Percentiles rank a stretch among this genome's conserved stretches.
phyloP scores from a whole-genome alignment of 441 rosid genomes.

The Macaranga tanarius region DNA sequence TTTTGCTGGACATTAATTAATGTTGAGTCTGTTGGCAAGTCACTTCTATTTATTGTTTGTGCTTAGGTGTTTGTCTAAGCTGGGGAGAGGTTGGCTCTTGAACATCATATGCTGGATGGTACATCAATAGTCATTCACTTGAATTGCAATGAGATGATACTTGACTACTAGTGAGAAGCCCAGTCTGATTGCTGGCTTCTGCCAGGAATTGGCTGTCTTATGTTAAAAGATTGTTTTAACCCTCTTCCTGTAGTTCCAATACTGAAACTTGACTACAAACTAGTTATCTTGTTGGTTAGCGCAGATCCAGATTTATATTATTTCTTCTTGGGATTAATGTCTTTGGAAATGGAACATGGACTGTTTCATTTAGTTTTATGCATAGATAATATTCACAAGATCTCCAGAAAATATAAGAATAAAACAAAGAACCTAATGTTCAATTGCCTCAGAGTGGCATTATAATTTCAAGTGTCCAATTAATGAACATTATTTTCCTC shows the following conservation, averaged over 20 bases:
- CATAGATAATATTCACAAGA: background rate
- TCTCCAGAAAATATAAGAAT: background rate
- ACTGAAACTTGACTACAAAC: background rate
- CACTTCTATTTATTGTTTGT: background rate
- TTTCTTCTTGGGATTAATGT: background rate
- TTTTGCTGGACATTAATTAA: no score
- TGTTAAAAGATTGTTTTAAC: background rate
- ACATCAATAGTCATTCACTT: background rate
- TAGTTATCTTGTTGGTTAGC: background rate
- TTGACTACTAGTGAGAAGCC: background rate
- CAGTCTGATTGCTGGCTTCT: background rate
- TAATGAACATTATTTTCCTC: background rate
- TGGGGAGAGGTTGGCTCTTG: background rate
- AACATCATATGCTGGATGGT: background rate
- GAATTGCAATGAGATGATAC: background rate
- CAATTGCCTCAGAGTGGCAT: background rate
- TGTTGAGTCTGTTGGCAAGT: background rate
- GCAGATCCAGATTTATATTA: background rate
- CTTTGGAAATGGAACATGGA: slow-evolving; percentile 1
- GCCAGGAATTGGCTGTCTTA: background rate
- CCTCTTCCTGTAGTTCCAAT: background rate
- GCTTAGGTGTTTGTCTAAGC: background rate
- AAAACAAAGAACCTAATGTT: background rate
- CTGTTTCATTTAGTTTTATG: background rate
- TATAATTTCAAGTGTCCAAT: background rate